Conservation (phyloP, 345 rosid genomes). For the Melaleuca alternifolia region DNA sequence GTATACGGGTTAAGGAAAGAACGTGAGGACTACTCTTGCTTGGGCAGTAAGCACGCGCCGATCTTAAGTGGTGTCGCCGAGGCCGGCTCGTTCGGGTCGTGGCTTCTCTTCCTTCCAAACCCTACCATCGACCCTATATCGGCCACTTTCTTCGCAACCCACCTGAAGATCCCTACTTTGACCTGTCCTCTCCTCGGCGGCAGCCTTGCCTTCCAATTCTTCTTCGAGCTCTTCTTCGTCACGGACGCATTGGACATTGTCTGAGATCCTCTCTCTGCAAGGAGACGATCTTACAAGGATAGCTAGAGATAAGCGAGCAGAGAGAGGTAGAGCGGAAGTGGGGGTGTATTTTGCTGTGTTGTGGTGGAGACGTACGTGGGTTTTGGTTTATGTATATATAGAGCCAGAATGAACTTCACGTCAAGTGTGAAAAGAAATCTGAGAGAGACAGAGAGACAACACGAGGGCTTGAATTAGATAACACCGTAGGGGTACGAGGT, state of each 20-base stretch:
- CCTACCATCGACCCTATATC: neutral
- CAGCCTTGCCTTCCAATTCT: neutral
- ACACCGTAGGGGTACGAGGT: neutral
- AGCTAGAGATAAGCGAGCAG: neutral
- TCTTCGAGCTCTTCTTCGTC: neutral
- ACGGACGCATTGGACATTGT: neutral
- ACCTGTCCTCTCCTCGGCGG: constrained; percentile 16
- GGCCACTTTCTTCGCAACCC: neutral
- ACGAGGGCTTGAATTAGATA: neutral
- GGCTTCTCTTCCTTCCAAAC: neutral
- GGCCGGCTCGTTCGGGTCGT: neutral
- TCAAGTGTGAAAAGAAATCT: neutral
- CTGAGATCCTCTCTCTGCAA: neutral
- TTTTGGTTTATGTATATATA: neutral
- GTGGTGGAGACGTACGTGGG: neutral
- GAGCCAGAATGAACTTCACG: neutral
- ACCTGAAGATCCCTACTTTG: neutral
- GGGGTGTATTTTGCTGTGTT: neutral
- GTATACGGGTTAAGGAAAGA: too few relatives aligned
- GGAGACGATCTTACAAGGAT: neutral
- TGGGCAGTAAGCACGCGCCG: too few relatives aligned
- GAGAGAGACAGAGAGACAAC: neutral
- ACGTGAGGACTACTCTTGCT: too few relatives aligned
- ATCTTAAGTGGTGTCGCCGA: too few relatives aligned
- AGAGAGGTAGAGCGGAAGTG: neutral